Evolutionary conservation across 2,329 filamentous ascomycete species (phyloP).

Genomic region (Dryadomyces sulphureus): DNA sequence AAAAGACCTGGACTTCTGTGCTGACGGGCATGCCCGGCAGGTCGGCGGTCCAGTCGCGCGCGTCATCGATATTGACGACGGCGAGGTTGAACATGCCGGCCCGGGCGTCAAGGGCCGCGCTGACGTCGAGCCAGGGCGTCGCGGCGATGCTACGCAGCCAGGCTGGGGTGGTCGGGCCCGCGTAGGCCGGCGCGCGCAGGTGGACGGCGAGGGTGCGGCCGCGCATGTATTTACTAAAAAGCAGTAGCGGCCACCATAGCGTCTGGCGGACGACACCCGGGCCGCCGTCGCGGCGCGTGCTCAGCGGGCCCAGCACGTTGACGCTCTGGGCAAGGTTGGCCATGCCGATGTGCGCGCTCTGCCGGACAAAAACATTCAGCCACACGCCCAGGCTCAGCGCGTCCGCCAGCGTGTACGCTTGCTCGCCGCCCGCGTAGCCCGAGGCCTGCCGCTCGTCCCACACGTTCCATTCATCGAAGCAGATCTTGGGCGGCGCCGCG

Average conservation of each 20-base stretch:
- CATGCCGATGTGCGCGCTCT: conserved; percentile 59
- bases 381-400: conserved; percentile 61
- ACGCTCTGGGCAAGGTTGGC: conserved; percentile 65
- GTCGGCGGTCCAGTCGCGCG: conserved; percentile 45
- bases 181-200: conserved; percentile 27
- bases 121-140: conserved; percentile 52
- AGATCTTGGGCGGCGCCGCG: conserved; percentile 38
- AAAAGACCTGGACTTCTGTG: conserved; percentile 27
- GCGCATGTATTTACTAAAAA: conserved; percentile 60
- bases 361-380: conserved; percentile 62
- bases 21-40: conserved; percentile 42
- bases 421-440: conserved; percentile 57
- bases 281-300: conserved; percentile 38
- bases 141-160: conserved; percentile 50
- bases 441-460: conserved; percentile 56
- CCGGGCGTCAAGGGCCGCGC: conserved; percentile 39
- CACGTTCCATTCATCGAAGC: conserved; percentile 77
- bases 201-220: conserved; percentile 54
- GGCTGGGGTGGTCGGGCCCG: conserved; percentile 36
- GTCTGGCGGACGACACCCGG: conserved; percentile 54
- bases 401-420: conserved; percentile 60
- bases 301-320: conserved; percentile 63
- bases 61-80: conserved; percentile 47
- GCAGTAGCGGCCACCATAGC: conserved; percentile 58
- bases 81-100: conserved; percentile 46